Base-by-base conservation (phyloP, 2,329 filamentous ascomycete species). In the Lecanoromycetidae sp. region DNA sequence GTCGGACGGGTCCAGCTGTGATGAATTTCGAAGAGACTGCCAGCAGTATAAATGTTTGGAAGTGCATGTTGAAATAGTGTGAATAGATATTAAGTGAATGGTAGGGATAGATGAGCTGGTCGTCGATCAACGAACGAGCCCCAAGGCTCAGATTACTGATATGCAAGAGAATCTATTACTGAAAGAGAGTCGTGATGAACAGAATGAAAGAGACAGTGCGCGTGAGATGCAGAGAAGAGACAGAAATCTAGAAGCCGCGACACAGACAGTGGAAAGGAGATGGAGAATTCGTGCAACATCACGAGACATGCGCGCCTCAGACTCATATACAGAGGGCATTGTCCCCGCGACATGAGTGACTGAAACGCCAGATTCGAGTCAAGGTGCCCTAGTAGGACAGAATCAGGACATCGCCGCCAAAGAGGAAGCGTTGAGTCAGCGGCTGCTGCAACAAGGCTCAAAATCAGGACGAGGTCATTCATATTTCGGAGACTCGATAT, bases 11-110 rank as follows among this genome's bases (percentile, higher is more conserved):
- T 20, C 51, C 51, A 50, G 51, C 51, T 30, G 44, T 37, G 30
- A 48, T 43, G 20, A 48, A 13, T 33, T 46, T 47, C 47, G 34
- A 50, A 37, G 35, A 45, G 30, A 52, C 53, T 52, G 49, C 51
- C 46, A 52, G 51, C 43, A 55, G 44, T 52, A 55, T 32, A 17
- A 51, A 5, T 40, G 44, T 44, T 13, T 44, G 35, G 17, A 22
- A 48, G 15, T 25, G 48, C 50, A 54, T 54, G 26, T n/a, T 38
- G 43, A 15, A 32, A 15, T 23, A 10, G 20, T 40, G 27, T 9
- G 19, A 23, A 38, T 8, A 36, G 17, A 46, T 22, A 15, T 22
- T 23, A 36, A 46, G 9, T 12, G 22, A 39, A 44, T 10, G 23
- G 34, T 25, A 23, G 17, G 35, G 17, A 22, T 15, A 48, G 40